Evolutionary conservation across 2,329 filamentous ascomycete genomes (phyloP), one percentile per base, ranked within the genome.

Genomic region (Fusarium proliferatum): DNA sequence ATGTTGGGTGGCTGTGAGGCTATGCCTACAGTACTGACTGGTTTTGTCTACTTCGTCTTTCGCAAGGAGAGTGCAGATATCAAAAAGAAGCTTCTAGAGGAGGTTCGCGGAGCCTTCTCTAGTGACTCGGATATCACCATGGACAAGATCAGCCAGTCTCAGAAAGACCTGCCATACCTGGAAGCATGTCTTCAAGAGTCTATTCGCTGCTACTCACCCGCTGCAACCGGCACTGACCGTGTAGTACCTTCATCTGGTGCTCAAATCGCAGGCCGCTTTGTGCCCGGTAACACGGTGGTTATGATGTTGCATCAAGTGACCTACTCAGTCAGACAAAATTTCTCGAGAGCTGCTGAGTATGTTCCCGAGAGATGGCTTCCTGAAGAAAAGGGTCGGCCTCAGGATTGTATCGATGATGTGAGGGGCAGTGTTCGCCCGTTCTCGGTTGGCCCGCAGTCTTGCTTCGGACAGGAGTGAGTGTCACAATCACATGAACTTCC

Each of bases 391-490:
- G 55, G 41, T 1, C 36, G 57, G 0, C 57, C 57, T 12, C 26
- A 41, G n/a, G 36, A 53, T 16, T 60, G 45, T 2, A n/a, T 33
- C 12, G 19, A 39, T 12, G 57, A 60, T 42, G 23, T 52, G 7
- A 53, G 38, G 4, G 36, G 57, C 13, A 42, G 57, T 17, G 45
- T 60, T 1, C 57, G 42, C 3, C 57, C 57, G 1, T 60, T 60
- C 12, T 60, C 57, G 8, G 57, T 60, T n/a, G 57, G 57, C 4
- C 57, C 57, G 1, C 57, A 60, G 17, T 60, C 57, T 28, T 60
- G 57, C n/a, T 60, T 60, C 5, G 57, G 57, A 42, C 57, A 60
- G 34, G 57, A 60, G 57, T 52, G 28, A 52, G 57, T 53, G 28
- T 7, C 15, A 6, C 26, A 2, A 17, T 23, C 21, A 3, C 17